Evolutionary conservation across 331 rosid species (phyloP).

Genomic region (Spiraea crenata): DNA sequence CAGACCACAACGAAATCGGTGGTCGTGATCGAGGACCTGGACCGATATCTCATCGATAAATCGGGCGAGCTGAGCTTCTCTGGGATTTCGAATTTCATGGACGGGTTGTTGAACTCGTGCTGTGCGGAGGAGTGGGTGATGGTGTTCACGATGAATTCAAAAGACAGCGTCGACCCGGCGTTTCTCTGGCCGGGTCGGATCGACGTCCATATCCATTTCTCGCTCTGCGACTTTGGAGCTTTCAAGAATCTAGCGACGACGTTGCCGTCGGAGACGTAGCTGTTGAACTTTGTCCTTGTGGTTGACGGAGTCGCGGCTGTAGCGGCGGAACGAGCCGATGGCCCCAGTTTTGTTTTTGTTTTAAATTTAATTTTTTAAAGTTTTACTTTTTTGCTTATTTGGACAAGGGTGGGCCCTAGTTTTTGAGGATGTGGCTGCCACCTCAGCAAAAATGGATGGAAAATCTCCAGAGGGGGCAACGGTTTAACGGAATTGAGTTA

Average conservation of each 20-base stretch:
- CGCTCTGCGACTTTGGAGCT: constrained; percentile 66
- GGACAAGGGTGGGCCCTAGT: no score
- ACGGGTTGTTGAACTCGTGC: constrained; percentile 71
- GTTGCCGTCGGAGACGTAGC: no score
- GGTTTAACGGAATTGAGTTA: no score
- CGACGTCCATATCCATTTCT: constrained; percentile 85
- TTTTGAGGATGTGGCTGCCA: no score
- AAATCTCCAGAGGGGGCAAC: no score
- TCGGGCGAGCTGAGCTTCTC: constrained; percentile 39
- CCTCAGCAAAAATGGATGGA: no score
- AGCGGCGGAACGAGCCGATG: no score
- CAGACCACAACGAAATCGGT: constrained; percentile 69
- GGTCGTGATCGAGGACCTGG: constrained; percentile 71
- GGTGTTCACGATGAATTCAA: constrained; percentile 76
- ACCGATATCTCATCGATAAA: constrained; percentile 49
- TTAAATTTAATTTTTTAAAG: no score
- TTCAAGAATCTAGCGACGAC: constrained; percentile 61
- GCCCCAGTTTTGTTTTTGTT: no score
- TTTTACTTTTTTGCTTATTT: no score
- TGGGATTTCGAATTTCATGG: constrained; percentile 76
- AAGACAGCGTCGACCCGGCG: constrained; percentile 59
- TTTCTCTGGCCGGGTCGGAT: constrained; percentile 82
- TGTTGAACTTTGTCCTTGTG: no score
- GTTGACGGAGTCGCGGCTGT: no score
- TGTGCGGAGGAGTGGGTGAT: constrained; percentile 67